A percentile compares a stretch with the other conserved stretches of the same genome.
Evolutionary conservation across 129 eudicot genomes (phyloP).

Genomic region (Deinandra increscens): DNA sequence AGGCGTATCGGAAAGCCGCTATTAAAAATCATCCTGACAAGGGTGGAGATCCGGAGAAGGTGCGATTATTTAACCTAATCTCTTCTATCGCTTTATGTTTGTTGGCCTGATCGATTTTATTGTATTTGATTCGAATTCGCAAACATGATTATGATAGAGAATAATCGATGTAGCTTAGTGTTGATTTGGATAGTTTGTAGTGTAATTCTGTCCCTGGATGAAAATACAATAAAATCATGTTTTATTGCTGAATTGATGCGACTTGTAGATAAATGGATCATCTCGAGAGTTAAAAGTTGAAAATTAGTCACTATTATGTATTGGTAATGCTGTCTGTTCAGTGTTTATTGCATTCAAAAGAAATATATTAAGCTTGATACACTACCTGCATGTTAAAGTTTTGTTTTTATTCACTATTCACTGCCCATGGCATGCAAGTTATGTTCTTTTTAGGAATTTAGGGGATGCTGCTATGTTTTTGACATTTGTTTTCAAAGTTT

Average conservation of each 20-base stretch:
- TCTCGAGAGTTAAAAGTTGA: background rate
- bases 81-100: background rate
- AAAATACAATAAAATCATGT: background rate
- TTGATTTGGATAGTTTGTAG: background rate
- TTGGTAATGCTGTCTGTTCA: background rate
- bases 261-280: background rate
- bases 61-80: conserved; percentile 11
- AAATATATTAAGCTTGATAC: background rate
- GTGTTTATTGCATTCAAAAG: background rate
- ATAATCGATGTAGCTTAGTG: background rate
- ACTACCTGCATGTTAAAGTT: background rate
- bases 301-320: background rate
- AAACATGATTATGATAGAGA: background rate
- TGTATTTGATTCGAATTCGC: background rate
- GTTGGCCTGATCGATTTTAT: background rate
- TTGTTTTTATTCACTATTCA: background rate
- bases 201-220: background rate
- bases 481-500: background rate
- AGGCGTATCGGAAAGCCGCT: conserved; percentile 82
- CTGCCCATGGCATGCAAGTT: background rate
- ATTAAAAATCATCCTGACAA: conserved; percentile 78
- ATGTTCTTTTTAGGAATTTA: background rate
- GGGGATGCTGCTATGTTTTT: background rate
- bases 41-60: conserved; percentile 91
- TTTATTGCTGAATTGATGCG: background rate